A percentile compares a stretch with the other conserved stretches of the same genome.
Conservation (phyloP, 2,329 filamentous ascomycete genomes). For the Fusarium tuaranense region DNA sequence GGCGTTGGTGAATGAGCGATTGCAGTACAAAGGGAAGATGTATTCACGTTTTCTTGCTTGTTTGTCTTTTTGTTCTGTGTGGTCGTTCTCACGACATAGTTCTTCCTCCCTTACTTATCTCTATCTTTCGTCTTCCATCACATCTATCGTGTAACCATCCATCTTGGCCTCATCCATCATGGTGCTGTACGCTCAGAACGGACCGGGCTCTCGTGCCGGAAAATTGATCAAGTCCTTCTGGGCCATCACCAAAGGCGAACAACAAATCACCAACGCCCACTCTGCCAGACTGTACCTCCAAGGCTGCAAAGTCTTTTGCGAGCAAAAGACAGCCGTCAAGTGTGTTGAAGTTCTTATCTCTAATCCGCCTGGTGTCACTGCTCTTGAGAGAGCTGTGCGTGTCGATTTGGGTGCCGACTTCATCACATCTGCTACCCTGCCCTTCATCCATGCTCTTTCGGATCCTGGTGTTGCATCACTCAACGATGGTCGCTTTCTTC, state of each 20-base stretch:
- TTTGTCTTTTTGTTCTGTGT: not conserved
- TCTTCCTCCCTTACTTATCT: not conserved
- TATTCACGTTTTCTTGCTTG: not conserved
- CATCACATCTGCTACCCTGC: slow-evolving; percentile 35
- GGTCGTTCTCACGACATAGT: not conserved
- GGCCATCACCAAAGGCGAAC: slow-evolving; percentile 29
- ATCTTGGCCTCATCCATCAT: slow-evolving; percentile 9
- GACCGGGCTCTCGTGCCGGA: slow-evolving; percentile 14
- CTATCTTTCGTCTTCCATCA: not conserved
- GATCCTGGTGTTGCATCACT: slow-evolving; percentile 30
- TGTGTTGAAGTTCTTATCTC: slow-evolving; percentile 46
- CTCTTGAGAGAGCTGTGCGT: slow-evolving; percentile 43
- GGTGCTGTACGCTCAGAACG: slow-evolving; percentile 1
- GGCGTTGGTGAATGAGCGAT: not conserved
- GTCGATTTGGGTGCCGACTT: slow-evolving; percentile 43
- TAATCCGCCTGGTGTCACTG: slow-evolving; percentile 33
- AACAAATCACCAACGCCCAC: slow-evolving; percentile 18
- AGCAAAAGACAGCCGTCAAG: slow-evolving; percentile 26
- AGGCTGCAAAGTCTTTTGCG: slow-evolving; percentile 27
- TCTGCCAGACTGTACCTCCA: slow-evolving; percentile 46
- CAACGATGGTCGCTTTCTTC: slow-evolving; percentile 37
- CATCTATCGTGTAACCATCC: not conserved
- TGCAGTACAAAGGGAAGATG: slow-evolving; percentile 22
- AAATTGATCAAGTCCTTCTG: slow-evolving; percentile 35
- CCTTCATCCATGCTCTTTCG: slow-evolving; percentile 25